Conservation (phyloP, 164 flowering plant species). For the Berberis vulgaris region DNA sequence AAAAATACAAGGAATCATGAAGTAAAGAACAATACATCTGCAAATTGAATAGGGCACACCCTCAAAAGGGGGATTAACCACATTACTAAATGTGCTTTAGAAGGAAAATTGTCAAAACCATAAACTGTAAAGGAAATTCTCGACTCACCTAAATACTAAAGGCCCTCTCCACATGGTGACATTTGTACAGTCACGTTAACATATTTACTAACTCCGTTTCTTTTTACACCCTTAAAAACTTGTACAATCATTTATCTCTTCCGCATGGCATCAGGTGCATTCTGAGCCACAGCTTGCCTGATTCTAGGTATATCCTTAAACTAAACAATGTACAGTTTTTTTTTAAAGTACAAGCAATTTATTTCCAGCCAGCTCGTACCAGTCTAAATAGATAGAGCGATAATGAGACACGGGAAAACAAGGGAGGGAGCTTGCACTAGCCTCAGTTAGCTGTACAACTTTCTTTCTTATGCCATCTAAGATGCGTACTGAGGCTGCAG, state of each 20-base stretch:
- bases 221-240: constrained; percentile 51
- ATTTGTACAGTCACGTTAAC: constrained; percentile 12
- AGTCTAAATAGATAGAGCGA: constrained; percentile 22
- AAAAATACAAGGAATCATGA: no score
- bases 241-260: constrained; percentile 39
- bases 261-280: constrained; percentile 45
- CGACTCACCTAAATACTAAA: constrained; percentile 39
- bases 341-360: constrained; percentile 9
- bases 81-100: no score
- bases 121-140: constrained; percentile 11
- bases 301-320: constrained; percentile 22
- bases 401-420: constrained; percentile 2
- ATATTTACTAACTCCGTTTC: constrained; percentile 37
- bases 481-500: constrained; percentile 40
- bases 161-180: constrained; percentile 52
- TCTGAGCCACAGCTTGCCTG: constrained; percentile 56
- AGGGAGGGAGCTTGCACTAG: constrained; percentile 34
- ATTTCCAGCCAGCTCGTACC: constrained; percentile 22
- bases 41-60: no score
- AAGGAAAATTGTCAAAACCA: no score
- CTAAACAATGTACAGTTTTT: constrained; percentile 34
- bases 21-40: no score
- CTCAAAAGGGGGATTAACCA: no score
- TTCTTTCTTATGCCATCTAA: constrained; percentile 29
- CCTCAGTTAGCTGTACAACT: constrained; percentile 86